Conservation (phyloP, 306 rosid genomes). For the Echinosophora koreensis region DNA sequence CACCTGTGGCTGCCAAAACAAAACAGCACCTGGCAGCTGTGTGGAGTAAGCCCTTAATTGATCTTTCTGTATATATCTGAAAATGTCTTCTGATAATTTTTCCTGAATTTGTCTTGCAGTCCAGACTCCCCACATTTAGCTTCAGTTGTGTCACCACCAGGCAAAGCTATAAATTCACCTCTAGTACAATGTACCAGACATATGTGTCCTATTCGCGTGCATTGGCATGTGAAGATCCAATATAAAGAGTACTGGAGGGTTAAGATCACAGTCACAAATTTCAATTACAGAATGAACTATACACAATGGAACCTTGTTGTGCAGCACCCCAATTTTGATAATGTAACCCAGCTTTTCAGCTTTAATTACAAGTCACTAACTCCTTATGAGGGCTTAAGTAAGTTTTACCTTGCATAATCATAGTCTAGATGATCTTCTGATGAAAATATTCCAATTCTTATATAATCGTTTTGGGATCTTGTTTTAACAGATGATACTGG, state of each 20-base stretch:
- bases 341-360: constrained; percentile 81
- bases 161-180: constrained; percentile 67
- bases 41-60: constrained; percentile 66
- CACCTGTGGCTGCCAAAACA: constrained; percentile 87
- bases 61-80: constrained; percentile 20
- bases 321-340: constrained; percentile 88
- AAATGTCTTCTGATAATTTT: constrained; percentile 14
- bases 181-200: constrained; percentile 83
- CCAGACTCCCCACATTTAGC: constrained; percentile 71
- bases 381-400: constrained; percentile 84
- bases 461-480: constrained; percentile 30
- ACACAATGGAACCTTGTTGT: constrained; percentile 84
- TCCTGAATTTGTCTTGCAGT: constrained; percentile 52
- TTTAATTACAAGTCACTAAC: constrained; percentile 75
- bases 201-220: constrained; percentile 89
- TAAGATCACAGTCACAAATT: constrained; percentile 83
- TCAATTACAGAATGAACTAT: constrained; percentile 91
- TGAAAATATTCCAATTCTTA: not conserved
- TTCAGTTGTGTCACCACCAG: constrained; percentile 67
- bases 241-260: constrained; percentile 93
- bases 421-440: constrained; percentile 10
- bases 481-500: constrained; percentile 86
- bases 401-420: constrained; percentile 49
- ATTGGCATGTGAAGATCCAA: constrained; percentile 90
- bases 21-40: constrained; percentile 69